Conservation (phyloP, 306 rosid genomes). For the Dryas drummondii region DNA sequence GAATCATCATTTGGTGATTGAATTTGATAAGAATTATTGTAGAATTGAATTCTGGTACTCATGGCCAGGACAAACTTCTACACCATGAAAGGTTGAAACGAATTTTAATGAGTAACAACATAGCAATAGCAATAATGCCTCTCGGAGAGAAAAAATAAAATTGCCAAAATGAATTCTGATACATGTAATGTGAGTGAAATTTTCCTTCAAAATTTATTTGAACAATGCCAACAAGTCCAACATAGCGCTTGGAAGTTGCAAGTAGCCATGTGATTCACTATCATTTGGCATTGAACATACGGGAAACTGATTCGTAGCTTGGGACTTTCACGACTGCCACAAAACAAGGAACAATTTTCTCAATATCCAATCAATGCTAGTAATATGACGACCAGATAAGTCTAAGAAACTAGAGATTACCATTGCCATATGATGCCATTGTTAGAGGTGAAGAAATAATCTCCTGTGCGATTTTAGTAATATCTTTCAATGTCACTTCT, state of each 20-base stretch:
- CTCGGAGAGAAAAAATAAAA: background rate
- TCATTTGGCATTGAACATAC: constrained; percentile 72
- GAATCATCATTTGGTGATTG: no score
- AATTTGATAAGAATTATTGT: no score
- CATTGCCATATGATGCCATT: constrained; percentile 91
- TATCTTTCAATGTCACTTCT: constrained; percentile 68
- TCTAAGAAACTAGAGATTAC: constrained; percentile 36
- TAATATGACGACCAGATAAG: background rate
- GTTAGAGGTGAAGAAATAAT: constrained; percentile 91
- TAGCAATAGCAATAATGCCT: background rate
- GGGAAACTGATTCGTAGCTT: constrained; percentile 68
- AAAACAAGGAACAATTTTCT: background rate
- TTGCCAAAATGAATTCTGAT: background rate
- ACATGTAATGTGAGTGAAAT: constrained; percentile 15
- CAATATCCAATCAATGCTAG: background rate
- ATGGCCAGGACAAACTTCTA: background rate
- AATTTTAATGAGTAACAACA: background rate
- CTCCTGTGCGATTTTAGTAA: constrained; percentile 55
- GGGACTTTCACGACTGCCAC: constrained; percentile 79
- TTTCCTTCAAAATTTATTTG: constrained; percentile 19
- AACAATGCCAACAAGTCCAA: background rate
- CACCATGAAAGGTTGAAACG: background rate
- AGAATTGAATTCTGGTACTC: background rate
- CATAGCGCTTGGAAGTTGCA: constrained; percentile 3
- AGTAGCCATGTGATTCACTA: constrained; percentile 1